These are phyloP conservation scores for Monosporascus sp. DNA, from an alignment of 2,329 filamentous ascomycete genomes.

Conservation along the genomic window DNA sequence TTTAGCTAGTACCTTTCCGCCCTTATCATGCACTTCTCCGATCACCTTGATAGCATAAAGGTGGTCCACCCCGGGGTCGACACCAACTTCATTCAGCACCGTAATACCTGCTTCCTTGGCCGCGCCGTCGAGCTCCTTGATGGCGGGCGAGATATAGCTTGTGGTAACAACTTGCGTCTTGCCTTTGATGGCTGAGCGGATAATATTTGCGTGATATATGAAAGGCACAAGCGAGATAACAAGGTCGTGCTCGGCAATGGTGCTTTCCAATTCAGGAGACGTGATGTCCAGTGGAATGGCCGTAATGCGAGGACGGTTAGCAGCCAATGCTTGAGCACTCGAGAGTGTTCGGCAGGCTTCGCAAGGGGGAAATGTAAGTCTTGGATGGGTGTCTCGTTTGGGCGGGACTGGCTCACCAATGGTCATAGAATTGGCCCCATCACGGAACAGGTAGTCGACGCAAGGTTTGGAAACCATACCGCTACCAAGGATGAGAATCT, in stretches of 20 bases:
- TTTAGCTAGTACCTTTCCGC: slow-evolving; percentile 46
- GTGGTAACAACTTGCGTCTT: slow-evolving; percentile 72
- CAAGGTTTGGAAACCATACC: neutral
- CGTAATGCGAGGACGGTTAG: neutral
- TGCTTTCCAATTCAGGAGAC: slow-evolving; percentile 9
- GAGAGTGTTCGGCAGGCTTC: neutral
- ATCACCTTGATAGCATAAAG: slow-evolving; percentile 64
- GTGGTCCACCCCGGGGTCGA: slow-evolving; percentile 55
- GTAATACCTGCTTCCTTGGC: slow-evolving; percentile 67
- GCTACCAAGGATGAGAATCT: neutral
- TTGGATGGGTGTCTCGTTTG: no score
- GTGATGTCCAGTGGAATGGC: neutral
- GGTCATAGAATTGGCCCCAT: no score
- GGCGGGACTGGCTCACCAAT: no score
- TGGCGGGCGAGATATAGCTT: slow-evolving; percentile 66
- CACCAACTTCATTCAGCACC: slow-evolving; percentile 68
- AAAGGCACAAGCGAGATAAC: slow-evolving; percentile 22
- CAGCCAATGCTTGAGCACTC: neutral
- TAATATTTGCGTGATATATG: slow-evolving; percentile 37
- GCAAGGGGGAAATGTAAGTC: no score
- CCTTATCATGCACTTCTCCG: slow-evolving; percentile 59
- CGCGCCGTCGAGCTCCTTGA: slow-evolving; percentile 57
- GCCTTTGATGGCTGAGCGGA: slow-evolving; percentile 63
- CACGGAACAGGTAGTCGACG: neutral
- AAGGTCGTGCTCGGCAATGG: slow-evolving; percentile 12